Conservation (phyloP, 345 rosid species). For the Trapa bicornis region DNA sequence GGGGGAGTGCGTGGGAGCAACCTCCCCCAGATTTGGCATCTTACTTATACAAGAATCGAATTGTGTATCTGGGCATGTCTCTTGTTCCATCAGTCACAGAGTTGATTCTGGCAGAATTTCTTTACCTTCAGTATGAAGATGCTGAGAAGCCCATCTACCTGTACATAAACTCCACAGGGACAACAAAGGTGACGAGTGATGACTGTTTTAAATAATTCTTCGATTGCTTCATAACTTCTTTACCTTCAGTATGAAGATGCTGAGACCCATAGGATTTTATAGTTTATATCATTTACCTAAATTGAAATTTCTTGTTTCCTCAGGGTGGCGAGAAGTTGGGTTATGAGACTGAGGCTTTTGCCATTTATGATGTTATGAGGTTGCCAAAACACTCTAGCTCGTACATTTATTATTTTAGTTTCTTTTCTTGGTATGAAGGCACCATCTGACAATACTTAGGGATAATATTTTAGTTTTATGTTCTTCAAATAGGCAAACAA, state of each 20-base stretch:
- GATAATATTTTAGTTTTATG: not conserved
- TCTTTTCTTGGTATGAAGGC: not conserved
- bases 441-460: not conserved
- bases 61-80: conserved; percentile 92
- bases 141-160: conserved; percentile 74
- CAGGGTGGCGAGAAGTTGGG: conserved; percentile 62
- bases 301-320: conserved; percentile 10
- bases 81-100: conserved; percentile 89
- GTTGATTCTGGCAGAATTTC: conserved; percentile 72
- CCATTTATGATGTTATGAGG: conserved; percentile 88
- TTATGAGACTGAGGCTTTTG: conserved; percentile 86
- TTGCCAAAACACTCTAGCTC: conserved; percentile 17
- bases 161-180: conserved; percentile 92
- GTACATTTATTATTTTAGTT: conserved; percentile 3
- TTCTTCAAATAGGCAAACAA: not conserved
- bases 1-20: conserved; percentile 70
- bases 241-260: not conserved
- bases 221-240: not conserved
- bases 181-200: conserved; percentile 59
- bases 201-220: not conserved
- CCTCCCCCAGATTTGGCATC: conserved; percentile 95
- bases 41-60: conserved; percentile 62
- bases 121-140: conserved; percentile 81
- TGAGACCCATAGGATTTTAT: not conserved
- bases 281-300: not conserved